Percentiles rank a stretch among this genome's conserved stretches.
Evolutionary conservation across 148 eudicot species (phyloP).

Genomic region (Suaeda aralocaspica): DNA sequence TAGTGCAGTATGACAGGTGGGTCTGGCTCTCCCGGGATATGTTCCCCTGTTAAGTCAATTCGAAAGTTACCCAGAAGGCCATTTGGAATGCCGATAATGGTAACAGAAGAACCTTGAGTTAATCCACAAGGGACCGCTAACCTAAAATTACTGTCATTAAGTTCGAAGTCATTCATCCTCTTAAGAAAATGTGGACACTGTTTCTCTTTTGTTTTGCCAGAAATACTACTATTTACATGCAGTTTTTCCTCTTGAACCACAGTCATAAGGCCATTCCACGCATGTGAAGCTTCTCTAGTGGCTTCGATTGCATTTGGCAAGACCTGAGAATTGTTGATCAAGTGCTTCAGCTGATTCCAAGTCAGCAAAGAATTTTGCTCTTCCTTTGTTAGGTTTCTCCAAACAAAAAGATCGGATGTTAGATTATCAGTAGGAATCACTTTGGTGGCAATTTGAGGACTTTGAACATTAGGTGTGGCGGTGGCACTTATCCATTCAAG

Average conservation of each 20-base stretch:
- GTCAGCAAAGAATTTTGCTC: conserved; percentile 65
- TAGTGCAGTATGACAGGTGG: conserved; percentile 90
- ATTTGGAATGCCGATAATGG: conserved; percentile 83
- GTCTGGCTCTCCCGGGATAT: conserved; percentile 91
- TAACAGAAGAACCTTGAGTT: conserved; percentile 90
- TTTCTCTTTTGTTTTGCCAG: conserved; percentile 63
- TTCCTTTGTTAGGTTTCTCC: conserved; percentile 60
- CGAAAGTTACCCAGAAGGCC: conserved; percentile 86
- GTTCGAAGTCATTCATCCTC: conserved; percentile 65
- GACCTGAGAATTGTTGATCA: conserved; percentile 54
- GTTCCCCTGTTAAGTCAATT: conserved; percentile 84
- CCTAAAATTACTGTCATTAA: conserved; percentile 54
- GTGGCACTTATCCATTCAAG: conserved; percentile 71
- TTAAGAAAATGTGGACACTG: conserved; percentile 93
- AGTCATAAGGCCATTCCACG: conserved; percentile 81
- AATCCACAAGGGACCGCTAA: conserved; percentile 83
- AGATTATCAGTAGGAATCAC: conserved; percentile 54
- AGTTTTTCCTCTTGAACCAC: conserved; percentile 69
- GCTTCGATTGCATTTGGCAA: conserved; percentile 90
- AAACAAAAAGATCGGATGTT: conserved; percentile 44
- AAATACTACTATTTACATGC: conserved; percentile 47
- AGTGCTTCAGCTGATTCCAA: conserved; percentile 65
- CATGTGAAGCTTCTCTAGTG: conserved; percentile 72
- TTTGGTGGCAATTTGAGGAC: conserved; percentile 39
- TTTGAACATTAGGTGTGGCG: conserved; percentile 50